Base-by-base conservation (phyloP, 805 yeast species). In the Sugiyamaella lignohabitans region DNA sequence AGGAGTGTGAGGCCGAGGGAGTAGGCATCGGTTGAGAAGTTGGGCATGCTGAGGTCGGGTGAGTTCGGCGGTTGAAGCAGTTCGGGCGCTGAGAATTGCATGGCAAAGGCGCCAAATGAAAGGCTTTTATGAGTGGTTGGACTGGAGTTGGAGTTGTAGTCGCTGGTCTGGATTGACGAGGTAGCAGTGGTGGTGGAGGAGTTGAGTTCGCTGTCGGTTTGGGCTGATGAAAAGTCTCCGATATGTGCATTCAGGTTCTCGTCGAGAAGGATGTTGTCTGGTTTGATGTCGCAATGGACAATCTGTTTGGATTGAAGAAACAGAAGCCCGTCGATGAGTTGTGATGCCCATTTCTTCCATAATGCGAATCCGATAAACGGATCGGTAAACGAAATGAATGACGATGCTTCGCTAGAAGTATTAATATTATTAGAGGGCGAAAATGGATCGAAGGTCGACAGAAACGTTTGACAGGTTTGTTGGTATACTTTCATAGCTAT, bases 251-350 rank as follows among this genome's bases (percentile, higher is more conserved):
- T 45, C 3, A 59, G 50, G 10, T 47, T 42, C 3, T 27, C 44
- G 37, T 56, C 56, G 14, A 67, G 60, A 56, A 89, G 68, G 45
- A 89, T 74, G 65, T 89, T 89, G 64, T 88, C 96, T 1, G 97
- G 96, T 66, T 88, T 88, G 53, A 88, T 77, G 66, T 88, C 97
- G 63, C 96, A 84, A 64, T 88, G 97, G 61, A 80, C 89, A 21
- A 89, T 79, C 14, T 83, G 81, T 50, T 75, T 77, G 2, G 81
- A 71, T 61, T 87, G 96, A 57, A 93, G 84, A 65, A 82, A 84
- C 48, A 74, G 56, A 5, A 62, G 52, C 1, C 59, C 66, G 1
- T 19, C 23, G 11, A 50, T 45, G 19, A 63, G 55, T 42, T 56
- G 57, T 6, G 17, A 40, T 8, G 63, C 54, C 63, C 63, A 61